Evolutionary conservation across 2,329 filamentous ascomycete genomes (phyloP).

Genomic region (Colletotrichum sp.): DNA sequence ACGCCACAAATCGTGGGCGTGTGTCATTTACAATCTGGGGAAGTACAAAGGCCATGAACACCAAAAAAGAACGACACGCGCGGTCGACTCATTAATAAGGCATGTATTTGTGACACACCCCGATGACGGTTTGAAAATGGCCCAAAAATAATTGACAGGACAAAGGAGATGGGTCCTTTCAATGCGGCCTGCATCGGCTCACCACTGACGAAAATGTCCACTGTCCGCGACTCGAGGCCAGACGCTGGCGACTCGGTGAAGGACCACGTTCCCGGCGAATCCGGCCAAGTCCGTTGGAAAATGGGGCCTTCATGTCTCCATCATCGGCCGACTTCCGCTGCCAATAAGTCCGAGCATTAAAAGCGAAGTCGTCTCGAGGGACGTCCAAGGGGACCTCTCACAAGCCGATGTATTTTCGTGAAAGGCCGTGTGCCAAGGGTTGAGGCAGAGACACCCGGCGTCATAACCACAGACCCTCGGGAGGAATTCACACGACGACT

Average conservation of each 20-base stretch:
- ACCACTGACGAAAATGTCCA: background rate
- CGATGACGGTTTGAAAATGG: background rate
- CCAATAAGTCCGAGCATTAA: background rate
- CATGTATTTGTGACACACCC: background rate
- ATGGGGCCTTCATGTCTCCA: background rate
- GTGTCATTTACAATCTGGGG: background rate
- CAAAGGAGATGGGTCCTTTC: background rate
- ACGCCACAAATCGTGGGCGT: background rate
- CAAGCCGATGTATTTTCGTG: background rate
- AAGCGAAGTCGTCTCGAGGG: background rate
- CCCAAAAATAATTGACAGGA: background rate
- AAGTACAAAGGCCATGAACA: background rate
- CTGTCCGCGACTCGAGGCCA: conserved; percentile 4
- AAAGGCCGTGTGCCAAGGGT: background rate
- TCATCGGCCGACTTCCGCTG: background rate
- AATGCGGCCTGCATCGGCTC: conserved; percentile 13
- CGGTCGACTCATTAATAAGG: background rate
- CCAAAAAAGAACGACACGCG: background rate
- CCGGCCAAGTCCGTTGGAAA: conserved; percentile 1
- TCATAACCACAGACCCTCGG: background rate
- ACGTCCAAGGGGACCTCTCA: background rate
- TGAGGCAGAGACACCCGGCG: background rate
- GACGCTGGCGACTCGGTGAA: background rate
- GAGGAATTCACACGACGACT: background rate
- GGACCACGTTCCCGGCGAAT: background rate